Evolutionary conservation across 495 filamentous ascomycete genomes (phyloP).

Genomic region (Chaetomium fimeti): DNA sequence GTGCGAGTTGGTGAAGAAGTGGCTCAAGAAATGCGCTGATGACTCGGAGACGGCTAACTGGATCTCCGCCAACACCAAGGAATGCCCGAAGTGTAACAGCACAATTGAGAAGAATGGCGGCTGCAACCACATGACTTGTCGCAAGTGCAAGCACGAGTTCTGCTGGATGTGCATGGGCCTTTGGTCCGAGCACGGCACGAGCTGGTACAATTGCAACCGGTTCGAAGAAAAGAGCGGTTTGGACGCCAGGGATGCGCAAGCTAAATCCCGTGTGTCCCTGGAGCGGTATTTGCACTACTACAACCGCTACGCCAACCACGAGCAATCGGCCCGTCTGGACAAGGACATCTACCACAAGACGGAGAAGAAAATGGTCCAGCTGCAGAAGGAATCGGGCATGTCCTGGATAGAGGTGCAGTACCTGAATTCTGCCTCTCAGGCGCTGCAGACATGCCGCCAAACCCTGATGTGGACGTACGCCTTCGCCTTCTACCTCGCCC

Average conservation of each 20-base stretch:
- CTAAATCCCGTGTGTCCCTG: slow-evolving; percentile 80
- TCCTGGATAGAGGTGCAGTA: slow-evolving; percentile 99
- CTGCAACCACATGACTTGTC: slow-evolving; percentile 99
- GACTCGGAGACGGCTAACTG: slow-evolving; percentile 98
- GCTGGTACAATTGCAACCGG: slow-evolving; percentile 98
- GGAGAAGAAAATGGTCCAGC: slow-evolving; percentile 96
- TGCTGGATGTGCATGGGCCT: slow-evolving; percentile 99
- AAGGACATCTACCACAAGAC: slow-evolving; percentile 95
- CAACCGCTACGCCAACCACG: slow-evolving; percentile 97
- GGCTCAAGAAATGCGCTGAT: slow-evolving; percentile 98
- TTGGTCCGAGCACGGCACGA: slow-evolving; percentile 98
- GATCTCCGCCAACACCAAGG: slow-evolving; percentile 98
- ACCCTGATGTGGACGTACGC: slow-evolving; percentile 99
- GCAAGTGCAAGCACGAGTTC: slow-evolving; percentile 98
- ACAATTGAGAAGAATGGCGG: slow-evolving; percentile 99
- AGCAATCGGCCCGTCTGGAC: slow-evolving; percentile 94
- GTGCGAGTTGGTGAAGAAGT: slow-evolving; percentile 87
- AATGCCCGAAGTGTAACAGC: slow-evolving; percentile 91
- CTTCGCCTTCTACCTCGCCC: slow-evolving; percentile 91
- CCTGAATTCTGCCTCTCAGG: slow-evolving; percentile 85
- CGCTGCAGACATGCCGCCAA: slow-evolving; percentile 91
- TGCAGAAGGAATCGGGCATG: slow-evolving; percentile 89
- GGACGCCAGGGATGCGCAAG: slow-evolving; percentile 87
- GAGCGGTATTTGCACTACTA: slow-evolving; percentile 98
- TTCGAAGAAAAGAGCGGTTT: slow-evolving; percentile 93